Evolutionary conservation across 2,329 filamentous ascomycete genomes (phyloP), one percentile per base, ranked within the genome.

Genomic region (Xylaria sp.): DNA sequence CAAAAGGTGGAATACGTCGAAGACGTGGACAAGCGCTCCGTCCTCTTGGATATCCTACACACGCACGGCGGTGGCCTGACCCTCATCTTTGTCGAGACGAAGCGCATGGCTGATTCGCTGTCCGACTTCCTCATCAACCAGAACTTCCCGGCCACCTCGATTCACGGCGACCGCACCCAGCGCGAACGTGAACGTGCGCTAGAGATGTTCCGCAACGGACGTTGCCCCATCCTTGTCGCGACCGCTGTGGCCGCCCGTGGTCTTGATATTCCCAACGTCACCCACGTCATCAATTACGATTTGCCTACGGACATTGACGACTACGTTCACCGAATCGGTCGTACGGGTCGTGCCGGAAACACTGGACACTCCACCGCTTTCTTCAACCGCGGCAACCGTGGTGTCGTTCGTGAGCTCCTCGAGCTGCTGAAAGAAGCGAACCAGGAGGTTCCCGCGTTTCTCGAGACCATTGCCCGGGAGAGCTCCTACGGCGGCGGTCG

Each of bases 351-450:
- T 93, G 96, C 96, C 73, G 96, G 96, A 82, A 99, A 99, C 87
- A 98, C 95, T 77, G 96, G 96, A 91, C 91, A 97, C 74, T 93
- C 96, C 6, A 99, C 96, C 75, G 96, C 96, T 65, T 99, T 99
- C 88, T 98, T 99, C 91, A 99, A 99, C 89, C 95, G 96, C 79
- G 95, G 95, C 78, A 99, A 99, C 87, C 93, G 96, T 77, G 96
- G 96, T 83, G 93, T 99, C 75, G 96, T 98, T 72, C 92, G 96
- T 74, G 96, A 98, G 76, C 90, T 99, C 70, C 89, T 99, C 76
- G 96, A 99, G n/a, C 90, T 99, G 32, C 89, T 99, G 74, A 98
- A 98, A 87, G 96, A 99, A 82, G 96, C 96, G 74, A 97, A 99
- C 85, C 96, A 99, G 82, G 96, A 99, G 78, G 89, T 98, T 71